These are phyloP conservation scores for Annulohypoxylon stygium DNA, from an alignment of 495 filamentous ascomycete genomes.

Conservation along the genomic window DNA sequence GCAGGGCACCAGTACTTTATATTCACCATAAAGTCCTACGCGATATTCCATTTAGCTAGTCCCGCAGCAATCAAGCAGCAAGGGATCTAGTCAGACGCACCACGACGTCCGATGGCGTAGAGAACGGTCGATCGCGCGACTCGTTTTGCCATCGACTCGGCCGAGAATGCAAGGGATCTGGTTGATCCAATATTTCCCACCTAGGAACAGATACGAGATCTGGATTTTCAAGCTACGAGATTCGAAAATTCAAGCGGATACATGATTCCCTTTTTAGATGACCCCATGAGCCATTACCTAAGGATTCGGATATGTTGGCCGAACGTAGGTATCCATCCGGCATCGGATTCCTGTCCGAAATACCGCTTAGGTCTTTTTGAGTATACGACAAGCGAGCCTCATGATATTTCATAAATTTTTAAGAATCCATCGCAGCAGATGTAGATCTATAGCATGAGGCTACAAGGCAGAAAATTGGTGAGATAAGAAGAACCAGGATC, in stretches of 20 bases:
- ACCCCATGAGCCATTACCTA: not conserved
- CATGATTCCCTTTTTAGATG: not conserved
- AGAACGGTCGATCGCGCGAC: not conserved
- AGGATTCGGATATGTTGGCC: not conserved
- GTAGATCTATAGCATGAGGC: not conserved
- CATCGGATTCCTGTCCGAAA: not conserved
- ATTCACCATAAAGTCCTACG: constrained; percentile 7
- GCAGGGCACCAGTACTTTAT: not conserved
- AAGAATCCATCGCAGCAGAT: not conserved
- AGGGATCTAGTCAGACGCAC: not conserved
- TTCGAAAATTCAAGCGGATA: not conserved
- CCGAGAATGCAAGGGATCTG: not conserved
- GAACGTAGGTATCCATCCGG: not conserved
- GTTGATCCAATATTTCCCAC: not conserved
- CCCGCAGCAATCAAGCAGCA: not conserved
- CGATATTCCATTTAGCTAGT: not conserved
- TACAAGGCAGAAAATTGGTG: not conserved
- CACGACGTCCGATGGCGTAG: not conserved
- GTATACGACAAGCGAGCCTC: not conserved
- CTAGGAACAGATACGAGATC: not conserved
- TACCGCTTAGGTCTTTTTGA: not conserved
- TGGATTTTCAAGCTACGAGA: not conserved
- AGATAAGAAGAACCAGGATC: not conserved
- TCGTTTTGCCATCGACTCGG: not conserved
- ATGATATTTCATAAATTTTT: not conserved